A percentile compares a stretch with the other conserved stretches of the same genome.
These are phyloP conservation scores for Cyclocybe aegerita DNA, from an alignment of 768 basidiomycete genomes.

Conservation along the genomic window DNA sequence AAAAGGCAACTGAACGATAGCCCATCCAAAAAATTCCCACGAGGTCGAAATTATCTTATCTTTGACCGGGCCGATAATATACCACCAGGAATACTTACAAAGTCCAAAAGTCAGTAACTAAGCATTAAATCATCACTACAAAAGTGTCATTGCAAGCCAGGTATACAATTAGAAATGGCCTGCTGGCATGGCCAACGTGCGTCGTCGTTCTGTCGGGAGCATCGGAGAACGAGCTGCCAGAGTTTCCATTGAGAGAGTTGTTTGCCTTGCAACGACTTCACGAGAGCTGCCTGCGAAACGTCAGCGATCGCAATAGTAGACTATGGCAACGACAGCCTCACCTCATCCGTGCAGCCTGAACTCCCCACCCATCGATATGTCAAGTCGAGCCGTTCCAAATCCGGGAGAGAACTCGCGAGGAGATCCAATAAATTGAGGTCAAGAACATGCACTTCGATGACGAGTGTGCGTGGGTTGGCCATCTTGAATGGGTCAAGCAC, in stretches of 20 bases:
- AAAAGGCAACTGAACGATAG: too few species aligned
- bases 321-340: conserved; percentile 3
- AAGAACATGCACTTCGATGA: conserved; percentile 17
- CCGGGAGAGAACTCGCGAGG: conserved; percentile 12
- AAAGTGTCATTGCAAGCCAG: background rate
- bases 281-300: background rate
- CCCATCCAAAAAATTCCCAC: too few species aligned
- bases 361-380: conserved; percentile 16
- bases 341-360: conserved; percentile 7
- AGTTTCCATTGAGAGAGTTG: conserved; percentile 11
- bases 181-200: conserved; percentile 12
- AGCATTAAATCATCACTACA: background rate
- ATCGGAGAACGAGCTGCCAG: conserved; percentile 8
- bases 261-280: conserved; percentile 1
- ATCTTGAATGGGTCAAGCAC: conserved; percentile 12
- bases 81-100: too few species aligned
- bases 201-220: conserved; percentile 9
- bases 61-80: too few species aligned
- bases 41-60: too few species aligned
- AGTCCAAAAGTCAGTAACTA: too few species aligned
- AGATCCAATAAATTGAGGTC: conserved; percentile 10
- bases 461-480: conserved; percentile 10
- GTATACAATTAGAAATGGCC: conserved; percentile 4
- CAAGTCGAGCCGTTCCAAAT: conserved; percentile 15
- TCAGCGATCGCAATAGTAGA: background rate